phyloP scores from a whole-genome alignment of 176 grass and related monocot genomes.

The Hyparrhenia diplandra region DNA sequence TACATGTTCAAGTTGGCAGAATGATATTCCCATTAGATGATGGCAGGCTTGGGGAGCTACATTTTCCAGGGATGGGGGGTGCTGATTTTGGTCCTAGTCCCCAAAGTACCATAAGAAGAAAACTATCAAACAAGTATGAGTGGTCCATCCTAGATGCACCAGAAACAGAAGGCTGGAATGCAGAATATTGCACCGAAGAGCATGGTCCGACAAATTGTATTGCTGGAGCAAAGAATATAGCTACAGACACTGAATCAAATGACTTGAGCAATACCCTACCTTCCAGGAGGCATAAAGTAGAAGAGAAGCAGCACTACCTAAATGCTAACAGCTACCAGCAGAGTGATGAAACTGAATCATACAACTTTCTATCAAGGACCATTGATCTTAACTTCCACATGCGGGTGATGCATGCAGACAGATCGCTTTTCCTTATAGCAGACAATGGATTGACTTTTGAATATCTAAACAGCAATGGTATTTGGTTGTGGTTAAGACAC shows the following conservation, averaged over 20 bases:
- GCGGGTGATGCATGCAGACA: slow-evolving; percentile 74
- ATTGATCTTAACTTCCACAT: slow-evolving; percentile 72
- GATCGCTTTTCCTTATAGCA: slow-evolving; percentile 82
- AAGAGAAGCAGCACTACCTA: slow-evolving; percentile 62
- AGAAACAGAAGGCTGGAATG: slow-evolving; percentile 99
- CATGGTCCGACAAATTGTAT: slow-evolving; percentile 86
- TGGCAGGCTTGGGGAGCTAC: slow-evolving; percentile 81
- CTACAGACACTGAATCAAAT: slow-evolving; percentile 28
- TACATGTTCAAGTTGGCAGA: slow-evolving; percentile 72
- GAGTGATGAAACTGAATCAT: slow-evolving; percentile 40
- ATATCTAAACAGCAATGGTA: slow-evolving; percentile 69
- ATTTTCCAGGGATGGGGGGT: slow-evolving; percentile 75
- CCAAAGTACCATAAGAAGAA: slow-evolving; percentile 52
- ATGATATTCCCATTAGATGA: slow-evolving; percentile 82
- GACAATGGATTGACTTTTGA: slow-evolving; percentile 71
- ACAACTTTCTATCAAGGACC: slow-evolving; percentile 78
- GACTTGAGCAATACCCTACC: slow-evolving; percentile 40
- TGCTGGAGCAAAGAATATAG: slow-evolving; percentile 47
- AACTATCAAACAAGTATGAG: slow-evolving; percentile 76
- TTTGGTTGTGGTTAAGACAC: slow-evolving; percentile 96
- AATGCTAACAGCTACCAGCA: slow-evolving; percentile 34
- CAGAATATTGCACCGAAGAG: slow-evolving; percentile 92
- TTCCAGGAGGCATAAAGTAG: slow-evolving; percentile 46
- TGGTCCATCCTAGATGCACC: slow-evolving; percentile 89
- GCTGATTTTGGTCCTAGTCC: slow-evolving; percentile 56